Evolutionary conservation across 75 land plant species (phyloP).

Genomic region (Chamaecyparis obtusa): DNA sequence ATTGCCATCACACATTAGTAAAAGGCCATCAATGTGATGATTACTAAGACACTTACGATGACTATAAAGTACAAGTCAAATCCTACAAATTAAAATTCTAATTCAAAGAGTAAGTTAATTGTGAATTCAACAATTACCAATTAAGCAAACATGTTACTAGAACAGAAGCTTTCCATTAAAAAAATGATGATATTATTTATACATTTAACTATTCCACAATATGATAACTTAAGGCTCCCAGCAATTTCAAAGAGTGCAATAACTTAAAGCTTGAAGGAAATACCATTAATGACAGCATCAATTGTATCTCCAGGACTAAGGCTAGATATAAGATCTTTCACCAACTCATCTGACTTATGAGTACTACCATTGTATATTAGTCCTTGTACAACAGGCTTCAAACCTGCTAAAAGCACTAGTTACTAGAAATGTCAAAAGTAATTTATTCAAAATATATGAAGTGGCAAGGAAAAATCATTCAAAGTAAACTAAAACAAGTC

Average conservation of each 20-base stretch:
- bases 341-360: slow-evolving; percentile 36
- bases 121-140: not conserved
- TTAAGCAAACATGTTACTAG: not conserved
- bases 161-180: not conserved
- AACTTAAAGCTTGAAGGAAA: not conserved
- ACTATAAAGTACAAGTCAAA: too few relatives aligned
- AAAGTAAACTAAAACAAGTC: not conserved
- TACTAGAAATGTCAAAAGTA: not conserved
- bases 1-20: not conserved
- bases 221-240: not conserved
- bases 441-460: not conserved
- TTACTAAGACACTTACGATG: too few relatives aligned
- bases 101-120: not conserved
- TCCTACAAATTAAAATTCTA: too few relatives aligned
- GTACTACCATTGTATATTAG: slow-evolving; percentile 40
- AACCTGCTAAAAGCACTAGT: slow-evolving; percentile 31
- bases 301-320: slow-evolving; percentile 23
- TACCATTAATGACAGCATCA: slow-evolving; percentile 66
- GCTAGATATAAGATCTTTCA: slow-evolving; percentile 25
- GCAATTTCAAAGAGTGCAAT: not conserved
- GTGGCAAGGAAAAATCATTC: not conserved
- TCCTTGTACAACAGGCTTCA: slow-evolving; percentile 52
- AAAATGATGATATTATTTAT: not conserved
- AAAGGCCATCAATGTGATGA: too few relatives aligned
- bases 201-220: not conserved